A percentile compares a stretch with the other conserved stretches of the same genome.
Conservation (phyloP, 2,329 filamentous ascomycete genomes). For the Juglanconis juglandina region DNA sequence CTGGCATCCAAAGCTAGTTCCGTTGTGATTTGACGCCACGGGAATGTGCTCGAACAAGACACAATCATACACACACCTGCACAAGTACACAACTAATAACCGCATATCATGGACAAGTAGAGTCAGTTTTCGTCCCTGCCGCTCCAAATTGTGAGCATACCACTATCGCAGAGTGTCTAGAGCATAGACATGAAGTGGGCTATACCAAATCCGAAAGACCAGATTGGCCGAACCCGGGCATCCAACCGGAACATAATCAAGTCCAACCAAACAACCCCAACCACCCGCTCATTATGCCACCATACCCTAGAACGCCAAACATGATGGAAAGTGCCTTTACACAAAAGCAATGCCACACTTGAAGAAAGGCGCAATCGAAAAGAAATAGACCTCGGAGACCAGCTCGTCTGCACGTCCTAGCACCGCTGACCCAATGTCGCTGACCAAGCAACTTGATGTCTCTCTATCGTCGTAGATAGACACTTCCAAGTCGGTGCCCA, state of each 20-base stretch:
- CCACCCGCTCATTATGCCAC: conserved; percentile 6
- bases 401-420: background rate
- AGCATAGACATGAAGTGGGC: background rate
- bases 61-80: too few relatives aligned
- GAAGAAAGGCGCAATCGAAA: background rate
- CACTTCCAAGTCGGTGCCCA: background rate
- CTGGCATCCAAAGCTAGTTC: too few relatives aligned
- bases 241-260: background rate
- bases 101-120: background rate
- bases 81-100: too few relatives aligned
- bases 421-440: background rate
- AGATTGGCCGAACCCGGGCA: background rate
- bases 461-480: background rate
- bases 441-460: background rate
- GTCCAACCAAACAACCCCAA: background rate
- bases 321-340: background rate
- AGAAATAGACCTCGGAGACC: background rate
- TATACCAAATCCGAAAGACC: background rate
- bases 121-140: background rate
- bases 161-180: background rate
- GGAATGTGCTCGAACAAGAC: too few relatives aligned
- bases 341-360: background rate
- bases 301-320: conserved; percentile 6
- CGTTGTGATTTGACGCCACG: too few relatives aligned
- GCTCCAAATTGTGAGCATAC: background rate